A percentile compares a stretch with the other conserved stretches of the same genome.
These are phyloP conservation scores for Lentinus brumalis DNA, from an alignment of 768 basidiomycete genomes.

Conservation along the genomic window DNA sequence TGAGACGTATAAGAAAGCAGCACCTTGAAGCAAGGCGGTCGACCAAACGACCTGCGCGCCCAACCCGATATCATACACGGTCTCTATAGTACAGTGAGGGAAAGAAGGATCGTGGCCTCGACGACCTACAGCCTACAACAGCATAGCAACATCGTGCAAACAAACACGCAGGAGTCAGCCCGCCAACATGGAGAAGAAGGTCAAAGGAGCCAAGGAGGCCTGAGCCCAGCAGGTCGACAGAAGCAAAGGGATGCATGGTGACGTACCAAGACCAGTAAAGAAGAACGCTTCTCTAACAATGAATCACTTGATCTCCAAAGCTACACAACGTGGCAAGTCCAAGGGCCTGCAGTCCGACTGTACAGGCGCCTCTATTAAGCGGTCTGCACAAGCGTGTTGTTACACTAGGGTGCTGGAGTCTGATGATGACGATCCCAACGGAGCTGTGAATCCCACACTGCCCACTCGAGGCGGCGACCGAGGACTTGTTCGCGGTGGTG, in stretches of 20 bases:
- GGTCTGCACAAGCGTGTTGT: neutral
- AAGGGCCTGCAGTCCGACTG: neutral
- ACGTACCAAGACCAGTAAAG: neutral
- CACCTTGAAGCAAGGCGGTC: too few species aligned
- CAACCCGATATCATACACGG: too few species aligned
- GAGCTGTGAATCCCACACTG: too few species aligned
- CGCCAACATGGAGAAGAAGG: slow-evolving; percentile 2
- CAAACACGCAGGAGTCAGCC: neutral
- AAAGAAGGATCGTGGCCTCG: too few species aligned
- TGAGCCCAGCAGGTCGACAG: slow-evolving; percentile 13
- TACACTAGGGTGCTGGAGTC: neutral
- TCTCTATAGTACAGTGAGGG: too few species aligned
- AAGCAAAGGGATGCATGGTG: neutral
- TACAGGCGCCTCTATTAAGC: neutral
- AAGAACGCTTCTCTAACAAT: neutral
- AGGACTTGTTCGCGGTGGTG: neutral
- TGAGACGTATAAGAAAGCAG: too few species aligned
- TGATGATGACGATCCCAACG: neutral
- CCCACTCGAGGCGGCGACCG: too few species aligned
- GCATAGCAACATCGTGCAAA: neutral
- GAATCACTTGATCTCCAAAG: neutral
- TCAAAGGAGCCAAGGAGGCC: neutral
- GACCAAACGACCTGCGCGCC: too few species aligned
- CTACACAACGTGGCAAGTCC: neutral
- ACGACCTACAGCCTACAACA: neutral